These are phyloP conservation scores for Alisma plantagoaquatica DNA, from an alignment of 106 monocot species.

Conservation along the genomic window DNA sequence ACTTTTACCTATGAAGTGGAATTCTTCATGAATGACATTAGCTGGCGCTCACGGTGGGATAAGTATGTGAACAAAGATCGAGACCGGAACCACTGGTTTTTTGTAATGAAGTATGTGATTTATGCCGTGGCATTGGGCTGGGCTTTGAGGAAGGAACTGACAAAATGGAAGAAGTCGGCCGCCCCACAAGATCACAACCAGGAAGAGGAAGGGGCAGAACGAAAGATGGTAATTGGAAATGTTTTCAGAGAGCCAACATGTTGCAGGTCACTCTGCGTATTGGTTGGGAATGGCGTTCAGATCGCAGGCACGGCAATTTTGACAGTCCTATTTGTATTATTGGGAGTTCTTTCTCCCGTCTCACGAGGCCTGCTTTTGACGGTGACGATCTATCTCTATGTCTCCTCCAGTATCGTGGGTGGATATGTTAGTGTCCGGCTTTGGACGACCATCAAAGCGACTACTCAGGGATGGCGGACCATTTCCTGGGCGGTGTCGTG, in stretches of 20 bases:
- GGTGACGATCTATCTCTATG: conserved; percentile 61
- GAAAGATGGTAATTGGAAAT: conserved; percentile 68
- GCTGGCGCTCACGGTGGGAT: conserved; percentile 76
- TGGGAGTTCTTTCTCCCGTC: conserved; percentile 67
- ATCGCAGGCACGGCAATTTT: conserved; percentile 52
- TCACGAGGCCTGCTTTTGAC: conserved; percentile 73
- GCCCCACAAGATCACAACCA: conserved; percentile 57
- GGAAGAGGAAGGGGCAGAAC: conserved; percentile 60
- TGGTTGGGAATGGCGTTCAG: conserved; percentile 67
- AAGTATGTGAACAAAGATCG: conserved; percentile 63
- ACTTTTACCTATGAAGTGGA: conserved; percentile 56
- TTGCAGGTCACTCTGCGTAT: conserved; percentile 48
- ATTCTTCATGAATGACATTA: conserved; percentile 44
- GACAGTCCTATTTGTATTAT: conserved; percentile 47
- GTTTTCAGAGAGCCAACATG: conserved; percentile 59
- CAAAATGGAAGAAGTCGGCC: conserved; percentile 52
- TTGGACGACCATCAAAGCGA: conserved; percentile 57
- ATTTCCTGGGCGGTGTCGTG: conserved; percentile 59
- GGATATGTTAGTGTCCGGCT: conserved; percentile 50
- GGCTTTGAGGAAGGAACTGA: conserved; percentile 54
- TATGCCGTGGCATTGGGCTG: conserved; percentile 61
- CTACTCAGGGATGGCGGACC: conserved; percentile 45
- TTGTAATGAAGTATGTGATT: conserved; percentile 63
- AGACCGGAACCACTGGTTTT: conserved; percentile 60
- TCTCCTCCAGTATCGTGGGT: conserved; percentile 42